Conservation (phyloP, 495 filamentous ascomycete species). For the Penicillium paxilli region DNA sequence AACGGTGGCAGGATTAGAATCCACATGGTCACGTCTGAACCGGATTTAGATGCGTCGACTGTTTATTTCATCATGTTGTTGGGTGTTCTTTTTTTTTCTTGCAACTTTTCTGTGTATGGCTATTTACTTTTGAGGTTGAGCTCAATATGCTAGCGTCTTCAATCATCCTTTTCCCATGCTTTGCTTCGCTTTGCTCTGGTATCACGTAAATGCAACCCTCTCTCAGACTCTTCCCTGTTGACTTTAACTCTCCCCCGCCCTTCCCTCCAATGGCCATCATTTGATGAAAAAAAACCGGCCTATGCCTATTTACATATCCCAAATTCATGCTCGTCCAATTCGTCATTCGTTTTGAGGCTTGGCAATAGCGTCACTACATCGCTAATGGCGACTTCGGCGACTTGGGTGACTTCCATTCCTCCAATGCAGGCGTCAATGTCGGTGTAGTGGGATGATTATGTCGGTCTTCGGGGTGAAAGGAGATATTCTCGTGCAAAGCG, state of each 20-base stretch:
- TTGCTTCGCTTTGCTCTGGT: not conserved
- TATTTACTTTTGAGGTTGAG: slow-evolving; percentile 1
- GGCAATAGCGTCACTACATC: not conserved
- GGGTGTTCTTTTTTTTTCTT: not conserved
- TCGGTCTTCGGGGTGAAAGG: slow-evolving; percentile 49
- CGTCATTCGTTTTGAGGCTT: slow-evolving; percentile 5
- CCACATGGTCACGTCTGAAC: too few relatives aligned
- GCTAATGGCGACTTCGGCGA: not conserved
- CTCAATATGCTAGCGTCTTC: slow-evolving; percentile 2
- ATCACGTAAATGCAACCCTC: not conserved
- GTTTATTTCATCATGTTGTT: not conserved
- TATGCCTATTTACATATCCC: slow-evolving; percentile 2
- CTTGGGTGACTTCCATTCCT: slow-evolving; percentile 22
- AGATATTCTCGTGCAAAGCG: slow-evolving; percentile 83
- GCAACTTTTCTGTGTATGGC: not conserved
- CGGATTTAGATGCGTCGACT: not conserved
- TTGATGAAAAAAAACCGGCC: slow-evolving; percentile 1
- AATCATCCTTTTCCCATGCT: not conserved
- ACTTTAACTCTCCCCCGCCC: not conserved
- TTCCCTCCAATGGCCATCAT: not conserved
- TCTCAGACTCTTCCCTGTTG: not conserved
- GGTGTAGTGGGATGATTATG: slow-evolving; percentile 28
- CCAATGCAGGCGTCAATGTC: slow-evolving; percentile 38
- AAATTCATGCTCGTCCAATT: not conserved
- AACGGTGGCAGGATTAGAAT: slow-evolving; percentile 32